These are phyloP conservation scores for Candida sojae DNA, from an alignment of 1,139 yeast genomes.

Conservation along the genomic window DNA sequence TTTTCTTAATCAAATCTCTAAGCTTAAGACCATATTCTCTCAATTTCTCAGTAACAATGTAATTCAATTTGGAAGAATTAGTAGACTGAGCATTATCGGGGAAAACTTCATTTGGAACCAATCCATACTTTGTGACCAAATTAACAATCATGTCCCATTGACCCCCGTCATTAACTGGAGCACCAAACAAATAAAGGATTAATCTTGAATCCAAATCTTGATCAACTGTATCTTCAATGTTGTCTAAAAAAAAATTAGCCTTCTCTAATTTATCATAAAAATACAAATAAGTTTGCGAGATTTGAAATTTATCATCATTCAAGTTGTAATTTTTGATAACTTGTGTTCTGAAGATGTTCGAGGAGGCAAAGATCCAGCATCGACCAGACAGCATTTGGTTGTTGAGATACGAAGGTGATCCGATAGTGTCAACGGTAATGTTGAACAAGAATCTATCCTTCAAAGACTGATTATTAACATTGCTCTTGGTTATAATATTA, in stretches of 20 bases:
- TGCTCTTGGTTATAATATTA: conserved; percentile 39
- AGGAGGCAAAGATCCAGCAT: conserved; percentile 87
- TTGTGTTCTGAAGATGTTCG: conserved; percentile 66
- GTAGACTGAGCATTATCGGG: conserved; percentile 74
- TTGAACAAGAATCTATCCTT: conserved; percentile 58
- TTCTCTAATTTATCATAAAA: conserved; percentile 39
- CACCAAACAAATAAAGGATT: conserved; percentile 59
- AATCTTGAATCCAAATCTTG: conserved; percentile 69
- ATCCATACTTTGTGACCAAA: conserved; percentile 72
- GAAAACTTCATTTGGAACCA: conserved; percentile 70
- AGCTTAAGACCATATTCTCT: conserved; percentile 74
- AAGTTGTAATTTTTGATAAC: conserved; percentile 65
- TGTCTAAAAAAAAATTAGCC: conserved; percentile 75
- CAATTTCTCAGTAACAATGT: conserved; percentile 62
- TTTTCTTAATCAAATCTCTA: conserved; percentile 44
- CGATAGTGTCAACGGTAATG: conserved; percentile 60
- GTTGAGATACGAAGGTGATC: conserved; percentile 60
- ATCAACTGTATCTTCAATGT: conserved; percentile 64
- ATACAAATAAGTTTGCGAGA: conserved; percentile 56
- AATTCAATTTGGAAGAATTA: conserved; percentile 57
- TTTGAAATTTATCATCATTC: conserved; percentile 60
- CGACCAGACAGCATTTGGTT: conserved; percentile 77
- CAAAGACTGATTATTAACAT: conserved; percentile 17
- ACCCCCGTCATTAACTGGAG: conserved; percentile 80
- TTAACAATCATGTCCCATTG: conserved; percentile 84